Percentiles rank a stretch among this genome's conserved stretches.
These are phyloP conservation scores for Didymella pinodella DNA, from an alignment of 2,329 filamentous ascomycete species.

Conservation along the genomic window DNA sequence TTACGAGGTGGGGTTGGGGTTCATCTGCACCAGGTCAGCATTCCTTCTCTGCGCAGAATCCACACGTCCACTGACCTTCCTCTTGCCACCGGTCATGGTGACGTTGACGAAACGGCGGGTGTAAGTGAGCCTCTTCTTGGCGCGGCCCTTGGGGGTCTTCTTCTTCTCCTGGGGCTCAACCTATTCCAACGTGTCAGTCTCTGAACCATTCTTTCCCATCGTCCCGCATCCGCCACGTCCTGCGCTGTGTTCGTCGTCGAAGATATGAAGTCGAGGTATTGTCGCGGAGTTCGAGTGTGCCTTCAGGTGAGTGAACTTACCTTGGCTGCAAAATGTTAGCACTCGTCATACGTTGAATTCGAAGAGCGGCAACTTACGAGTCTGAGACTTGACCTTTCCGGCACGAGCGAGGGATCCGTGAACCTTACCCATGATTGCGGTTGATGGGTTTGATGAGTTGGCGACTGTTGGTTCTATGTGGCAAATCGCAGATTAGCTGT, in stretches of 20 bases:
- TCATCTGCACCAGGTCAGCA: constrained; percentile 67
- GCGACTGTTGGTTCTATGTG: constrained; percentile 41
- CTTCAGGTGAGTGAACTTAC: constrained; percentile 27
- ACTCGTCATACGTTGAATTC: constrained; percentile 7
- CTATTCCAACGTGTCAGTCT: constrained; percentile 56
- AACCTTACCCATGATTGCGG: constrained; percentile 85
- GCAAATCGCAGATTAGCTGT: constrained; percentile 44
- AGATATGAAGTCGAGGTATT: background rate
- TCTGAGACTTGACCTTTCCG: constrained; percentile 88
- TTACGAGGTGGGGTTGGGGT: constrained; percentile 82
- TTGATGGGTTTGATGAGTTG: constrained; percentile 46
- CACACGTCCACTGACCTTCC: constrained; percentile 73
- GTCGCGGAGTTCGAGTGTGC: background rate
- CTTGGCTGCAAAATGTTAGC: constrained; percentile 38
- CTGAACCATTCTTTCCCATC: constrained; percentile 4
- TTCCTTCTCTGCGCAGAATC: background rate
- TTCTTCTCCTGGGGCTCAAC: constrained; percentile 93
- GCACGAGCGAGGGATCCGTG: constrained; percentile 94
- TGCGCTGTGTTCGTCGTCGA: background rate
- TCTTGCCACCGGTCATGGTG: constrained; percentile 96
- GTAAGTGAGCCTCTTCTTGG: constrained; percentile 96
- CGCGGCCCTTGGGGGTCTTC: constrained; percentile 96
- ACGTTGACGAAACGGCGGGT: constrained; percentile 99
- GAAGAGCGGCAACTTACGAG: constrained; percentile 30
- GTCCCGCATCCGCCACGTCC: background rate